Evolutionary conservation across 352 stramenopile species (phyloP).

Genomic region (Elongisporangium senticosum): DNA sequence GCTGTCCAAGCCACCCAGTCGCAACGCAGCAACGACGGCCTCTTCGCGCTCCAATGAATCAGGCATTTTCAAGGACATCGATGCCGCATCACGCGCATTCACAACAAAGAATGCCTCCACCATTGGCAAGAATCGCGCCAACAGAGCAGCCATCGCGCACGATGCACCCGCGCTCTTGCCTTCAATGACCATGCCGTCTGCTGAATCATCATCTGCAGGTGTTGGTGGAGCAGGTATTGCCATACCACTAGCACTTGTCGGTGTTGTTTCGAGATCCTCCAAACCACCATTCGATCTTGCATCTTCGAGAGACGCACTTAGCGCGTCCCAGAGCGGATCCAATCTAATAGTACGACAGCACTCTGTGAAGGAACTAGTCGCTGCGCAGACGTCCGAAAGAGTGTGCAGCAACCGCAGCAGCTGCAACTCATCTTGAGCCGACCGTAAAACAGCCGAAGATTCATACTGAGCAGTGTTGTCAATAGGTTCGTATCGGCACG

Average conservation of each 20-base stretch:
- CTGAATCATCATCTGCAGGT: slow-evolving; percentile 45
- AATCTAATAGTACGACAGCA: slow-evolving; percentile 65
- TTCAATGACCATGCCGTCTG: slow-evolving; percentile 79
- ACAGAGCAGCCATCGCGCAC: slow-evolving; percentile 88
- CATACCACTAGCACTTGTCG: slow-evolving; percentile 8
- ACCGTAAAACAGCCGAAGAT: slow-evolving; percentile 71
- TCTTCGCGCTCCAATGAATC: slow-evolving; percentile 76
- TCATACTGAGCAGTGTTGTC: slow-evolving; percentile 37
- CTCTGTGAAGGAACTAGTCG: slow-evolving; percentile 60
- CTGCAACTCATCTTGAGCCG: slow-evolving; percentile 90
- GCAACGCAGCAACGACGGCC: slow-evolving; percentile 65
- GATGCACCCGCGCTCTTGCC: slow-evolving; percentile 84
- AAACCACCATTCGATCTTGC: slow-evolving; percentile 59
- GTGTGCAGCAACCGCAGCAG: slow-evolving; percentile 95
- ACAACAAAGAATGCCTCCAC: slow-evolving; percentile 99
- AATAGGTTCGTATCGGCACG: slow-evolving; percentile 24
- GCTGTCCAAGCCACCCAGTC: slow-evolving; percentile 52
- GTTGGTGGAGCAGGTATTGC: not conserved
- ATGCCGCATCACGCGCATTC: slow-evolving; percentile 87
- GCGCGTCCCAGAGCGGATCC: slow-evolving; percentile 69
- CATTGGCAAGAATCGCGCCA: slow-evolving; percentile 96
- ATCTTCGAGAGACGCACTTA: slow-evolving; percentile 73
- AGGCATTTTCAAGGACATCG: slow-evolving; percentile 67
- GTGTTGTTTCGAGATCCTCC: slow-evolving; percentile 46
- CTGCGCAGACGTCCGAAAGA: slow-evolving; percentile 82